Evolutionary conservation across 2,329 filamentous ascomycete genomes (phyloP), one percentile per base, ranked within the genome.

Genomic region (Penicillium sp.): DNA sequence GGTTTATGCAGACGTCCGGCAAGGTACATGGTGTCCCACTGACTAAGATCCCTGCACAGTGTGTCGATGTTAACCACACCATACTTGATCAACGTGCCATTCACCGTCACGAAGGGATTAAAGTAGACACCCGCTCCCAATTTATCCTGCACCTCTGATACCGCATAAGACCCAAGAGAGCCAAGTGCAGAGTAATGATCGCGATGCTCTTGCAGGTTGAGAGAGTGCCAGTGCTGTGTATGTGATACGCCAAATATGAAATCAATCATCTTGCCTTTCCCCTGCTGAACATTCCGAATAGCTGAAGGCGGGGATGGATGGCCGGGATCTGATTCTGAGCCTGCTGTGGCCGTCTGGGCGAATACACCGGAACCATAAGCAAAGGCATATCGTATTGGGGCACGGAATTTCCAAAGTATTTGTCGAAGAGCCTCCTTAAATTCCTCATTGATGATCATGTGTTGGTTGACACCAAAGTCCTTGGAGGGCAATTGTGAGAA

Each of bases 341-440:
- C 63, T 46, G 77, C 72, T 43, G 71, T 70, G 62, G 81, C 81
- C 49, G 77, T 77, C 71, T 99, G 94, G 0, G 92, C 86, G 68
- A 99, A 99, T 9, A 99, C 94, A 3, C 94, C 94, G 5, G 93
- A 97, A 21, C 94, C 94, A 69, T 99, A 99, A 1, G 94, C 94
- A 72, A 99, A 96, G 14, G 92, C 93, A 77, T 97, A 97, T 56
- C 92, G 86, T 63, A 99, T 96, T 0, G 94, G 93, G 0, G 94
- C 93, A 52, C 87, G 83, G 73, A 99, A 97, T 66, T 95, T 85
- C 83, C 91, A 94, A 21, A 97, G 79, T 62, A 97, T 89, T 65
- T 91, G 85, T 54, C 92, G 85, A 66, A 99, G 75, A 12, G 88
- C 88, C 72, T 97, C 89, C 68, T 96, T 97, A 73, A 97, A 94